Conservation (phyloP, 495 filamentous ascomycete genomes). For the Xylaria telfairii region DNA sequence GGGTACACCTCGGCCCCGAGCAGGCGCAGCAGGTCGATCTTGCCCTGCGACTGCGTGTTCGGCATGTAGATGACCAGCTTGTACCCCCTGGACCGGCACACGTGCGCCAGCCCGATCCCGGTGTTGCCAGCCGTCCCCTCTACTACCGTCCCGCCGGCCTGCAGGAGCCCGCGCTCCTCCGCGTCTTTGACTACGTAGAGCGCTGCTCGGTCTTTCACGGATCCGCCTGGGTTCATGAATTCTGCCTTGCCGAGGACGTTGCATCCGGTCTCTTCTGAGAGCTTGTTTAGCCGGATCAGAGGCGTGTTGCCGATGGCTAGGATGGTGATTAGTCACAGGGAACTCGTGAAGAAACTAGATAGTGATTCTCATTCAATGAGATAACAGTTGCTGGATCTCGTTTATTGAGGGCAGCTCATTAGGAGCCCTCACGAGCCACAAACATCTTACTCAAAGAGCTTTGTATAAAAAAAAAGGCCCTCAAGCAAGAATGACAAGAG, state of each 20-base stretch:
- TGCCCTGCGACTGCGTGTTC: slow-evolving; percentile 96
- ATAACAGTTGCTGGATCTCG: too few relatives aligned
- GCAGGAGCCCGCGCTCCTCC: slow-evolving; percentile 82
- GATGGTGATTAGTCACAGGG: not conserved
- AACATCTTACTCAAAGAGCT: not conserved
- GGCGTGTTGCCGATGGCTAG: slow-evolving; percentile 97
- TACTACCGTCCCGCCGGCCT: slow-evolving; percentile 89
- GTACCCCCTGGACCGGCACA: slow-evolving; percentile 93
- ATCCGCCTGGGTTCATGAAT: slow-evolving; percentile 97
- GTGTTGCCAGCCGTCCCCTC: slow-evolving; percentile 98
- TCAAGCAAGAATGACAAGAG: not conserved
- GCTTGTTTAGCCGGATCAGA: slow-evolving; percentile 82
- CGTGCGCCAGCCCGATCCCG: slow-evolving; percentile 95
- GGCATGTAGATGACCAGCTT: slow-evolving; percentile 99
- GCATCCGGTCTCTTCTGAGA: slow-evolving; percentile 93
- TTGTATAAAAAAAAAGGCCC: not conserved
- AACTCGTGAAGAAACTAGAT: too few relatives aligned
- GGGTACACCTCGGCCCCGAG: slow-evolving; percentile 97
- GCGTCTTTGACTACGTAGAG: slow-evolving; percentile 93
- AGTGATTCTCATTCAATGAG: not conserved
- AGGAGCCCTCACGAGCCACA: not conserved
- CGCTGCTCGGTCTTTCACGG: slow-evolving; percentile 95
- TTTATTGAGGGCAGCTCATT: not conserved
- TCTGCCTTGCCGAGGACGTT: slow-evolving; percentile 96
- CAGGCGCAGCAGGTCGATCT: slow-evolving; percentile 89